Base-by-base conservation (phyloP, 2,329 filamentous ascomycete genomes). In the Ascochyta viciae-villosae region DNA sequence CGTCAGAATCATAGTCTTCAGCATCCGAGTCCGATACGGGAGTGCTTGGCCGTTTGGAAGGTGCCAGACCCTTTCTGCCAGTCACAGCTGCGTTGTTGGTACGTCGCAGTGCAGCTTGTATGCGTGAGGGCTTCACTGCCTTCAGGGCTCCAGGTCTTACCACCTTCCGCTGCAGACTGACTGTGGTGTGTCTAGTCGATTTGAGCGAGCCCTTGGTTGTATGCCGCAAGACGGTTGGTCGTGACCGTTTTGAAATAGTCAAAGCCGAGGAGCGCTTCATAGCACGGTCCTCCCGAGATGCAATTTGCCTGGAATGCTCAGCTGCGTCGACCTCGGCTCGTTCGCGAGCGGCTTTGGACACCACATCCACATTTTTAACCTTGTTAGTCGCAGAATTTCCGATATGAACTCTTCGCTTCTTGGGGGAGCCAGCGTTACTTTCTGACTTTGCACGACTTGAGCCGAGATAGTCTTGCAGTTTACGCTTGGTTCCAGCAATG, bases 401-500 rank as follows among this genome's bases (percentile, higher is more conserved):
- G 22, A 60, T 35, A n/a, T 56, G 26, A 3, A 68, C 26, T 42
- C 65, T 74, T 42, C 70, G 71, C 56, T 73, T 74, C 53, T 73
- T 74, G 2, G 70, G 70, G 10, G 71, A 72, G 22, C 54, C 66
- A 7, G 63, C 62, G 8, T 51, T 58, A 47, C 67, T 69, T 42
- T 62, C 61, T n/a, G 68, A 67, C 34, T 56, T 54, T 9, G 56
- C 44, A 29, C 61, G 62, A 22, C 60, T 47, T n/a, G 63, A 51
- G 19, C 65, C 63, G 6, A 74, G 61, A 4, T 73, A 51, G 35
- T 73, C 64, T 45, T 70, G 66, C 26, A 74, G 46, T 48, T 75
- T 75, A 58, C 73, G 72, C 60, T 75, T 76, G 5, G 71, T 66
- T 23, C 73, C 72, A 9, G 68, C 59, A 33, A 74, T 56, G 19